Evolutionary conservation across 2,329 filamentous ascomycete genomes (phyloP).

Genomic region (Colletotrichum cereale): DNA sequence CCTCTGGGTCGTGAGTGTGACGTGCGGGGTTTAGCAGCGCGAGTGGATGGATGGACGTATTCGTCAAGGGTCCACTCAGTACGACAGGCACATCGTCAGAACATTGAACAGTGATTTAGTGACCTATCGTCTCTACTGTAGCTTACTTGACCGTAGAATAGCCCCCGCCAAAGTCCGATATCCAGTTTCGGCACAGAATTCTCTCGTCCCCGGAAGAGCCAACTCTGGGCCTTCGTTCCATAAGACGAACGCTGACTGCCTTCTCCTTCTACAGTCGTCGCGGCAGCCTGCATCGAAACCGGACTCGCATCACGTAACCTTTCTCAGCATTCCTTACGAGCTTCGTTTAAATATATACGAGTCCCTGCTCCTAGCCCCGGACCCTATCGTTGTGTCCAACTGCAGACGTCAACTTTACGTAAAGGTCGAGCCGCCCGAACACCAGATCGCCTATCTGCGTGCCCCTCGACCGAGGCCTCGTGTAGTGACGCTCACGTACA

Average conservation of each 20-base stretch:
- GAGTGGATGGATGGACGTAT: conserved; percentile 13
- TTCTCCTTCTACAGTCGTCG: conserved; percentile 10
- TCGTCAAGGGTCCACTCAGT: conserved; percentile 16
- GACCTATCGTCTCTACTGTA: conserved; percentile 15
- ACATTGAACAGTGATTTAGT: background rate
- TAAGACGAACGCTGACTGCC: conserved; percentile 11
- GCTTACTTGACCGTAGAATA: background rate
- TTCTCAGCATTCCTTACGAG: conserved; percentile 47
- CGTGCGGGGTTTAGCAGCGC: conserved; percentile 1
- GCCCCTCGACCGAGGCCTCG: conserved; percentile 30
- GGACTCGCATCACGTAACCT: conserved; percentile 14
- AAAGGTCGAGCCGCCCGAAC: conserved; percentile 32
- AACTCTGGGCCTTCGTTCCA: background rate
- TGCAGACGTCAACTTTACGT: conserved; percentile 30
- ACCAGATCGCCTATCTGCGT: conserved; percentile 26
- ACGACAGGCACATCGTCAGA: conserved; percentile 10
- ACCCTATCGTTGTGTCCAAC: conserved; percentile 38
- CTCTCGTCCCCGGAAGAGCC: background rate
- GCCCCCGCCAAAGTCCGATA: background rate
- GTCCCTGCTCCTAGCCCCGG: conserved; percentile 42
- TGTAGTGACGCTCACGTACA: conserved; percentile 17
- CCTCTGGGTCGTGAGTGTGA: background rate
- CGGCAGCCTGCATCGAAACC: background rate
- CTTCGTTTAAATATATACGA: conserved; percentile 47
- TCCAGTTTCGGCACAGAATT: background rate